Evolutionary conservation across 2,329 filamentous ascomycete species (phyloP).

Genomic region (Pseudopyricularia cyperi): DNA sequence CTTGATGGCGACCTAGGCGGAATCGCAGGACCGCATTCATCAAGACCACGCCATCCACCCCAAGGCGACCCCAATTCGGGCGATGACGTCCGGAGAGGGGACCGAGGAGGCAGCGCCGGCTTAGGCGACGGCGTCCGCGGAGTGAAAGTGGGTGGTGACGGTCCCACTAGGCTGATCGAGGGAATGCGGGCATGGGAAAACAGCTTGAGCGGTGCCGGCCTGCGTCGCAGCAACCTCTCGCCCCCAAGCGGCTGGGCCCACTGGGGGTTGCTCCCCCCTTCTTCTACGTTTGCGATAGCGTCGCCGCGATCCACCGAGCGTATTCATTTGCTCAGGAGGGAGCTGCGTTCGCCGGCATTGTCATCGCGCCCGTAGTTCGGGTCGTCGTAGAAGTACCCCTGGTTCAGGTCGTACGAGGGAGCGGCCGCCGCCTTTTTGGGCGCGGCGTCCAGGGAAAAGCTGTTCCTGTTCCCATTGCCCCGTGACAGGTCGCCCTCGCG

Average conservation of each 20-base stretch:
- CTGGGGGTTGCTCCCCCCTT: no score
- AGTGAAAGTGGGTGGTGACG: background rate
- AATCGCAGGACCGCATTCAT: background rate
- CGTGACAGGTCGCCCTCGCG: background rate
- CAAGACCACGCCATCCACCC: background rate
- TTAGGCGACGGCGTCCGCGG: background rate
- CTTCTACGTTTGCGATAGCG: background rate
- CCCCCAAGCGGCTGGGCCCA: background rate
- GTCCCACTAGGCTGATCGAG: background rate
- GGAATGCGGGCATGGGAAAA: background rate
- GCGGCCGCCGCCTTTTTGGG: conserved; percentile 1
- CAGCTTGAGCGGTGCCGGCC: background rate
- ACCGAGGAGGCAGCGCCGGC: background rate
- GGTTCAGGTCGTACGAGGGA: background rate
- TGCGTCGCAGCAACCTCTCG: background rate
- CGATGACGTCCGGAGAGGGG: background rate
- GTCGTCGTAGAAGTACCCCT: conserved; percentile 1
- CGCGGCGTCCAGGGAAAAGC: background rate
- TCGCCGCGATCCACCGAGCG: conserved; percentile 13
- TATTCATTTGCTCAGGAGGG: conserved; percentile 22
- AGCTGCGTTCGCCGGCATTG: conserved; percentile 14
- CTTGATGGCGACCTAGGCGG: background rate
- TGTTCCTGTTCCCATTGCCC: background rate
- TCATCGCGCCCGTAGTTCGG: background rate
- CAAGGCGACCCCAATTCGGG: background rate